phyloP scores from a whole-genome alignment of 371 early-diverging fungal genomes.

The Mucor racemosus region DNA sequence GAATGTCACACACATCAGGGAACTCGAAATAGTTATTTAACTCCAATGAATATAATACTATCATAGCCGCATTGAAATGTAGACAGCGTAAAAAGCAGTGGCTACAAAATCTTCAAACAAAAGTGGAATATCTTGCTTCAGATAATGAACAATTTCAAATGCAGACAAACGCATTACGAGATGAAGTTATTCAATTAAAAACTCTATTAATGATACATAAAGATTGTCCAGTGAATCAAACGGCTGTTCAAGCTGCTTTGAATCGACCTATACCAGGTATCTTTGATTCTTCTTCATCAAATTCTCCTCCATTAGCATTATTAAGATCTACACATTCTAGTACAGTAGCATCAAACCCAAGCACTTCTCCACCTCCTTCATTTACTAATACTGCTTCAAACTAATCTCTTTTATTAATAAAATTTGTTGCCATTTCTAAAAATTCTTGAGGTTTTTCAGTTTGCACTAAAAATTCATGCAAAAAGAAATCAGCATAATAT shows the following conservation, averaged over 20 bases:
- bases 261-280: slow-evolving; percentile 26
- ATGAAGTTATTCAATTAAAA: slow-evolving; percentile 57
- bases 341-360: not conserved
- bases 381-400: not conserved
- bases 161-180: slow-evolving; percentile 53
- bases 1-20: not conserved
- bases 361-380: not conserved
- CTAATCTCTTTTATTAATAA: slow-evolving; percentile 11
- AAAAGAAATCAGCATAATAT: not conserved
- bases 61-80: slow-evolving; percentile 70
- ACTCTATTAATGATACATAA: slow-evolving; percentile 62
- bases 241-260: slow-evolving; percentile 16
- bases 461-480: slow-evolving; percentile 61
- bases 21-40: not conserved
- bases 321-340: not conserved
- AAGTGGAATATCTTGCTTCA: slow-evolving; percentile 53
- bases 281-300: not conserved
- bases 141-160: slow-evolving; percentile 58
- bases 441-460: slow-evolving; percentile 74
- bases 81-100: slow-evolving; percentile 74
- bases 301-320: slow-evolving; percentile 5
- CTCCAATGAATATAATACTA: not conserved
- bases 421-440: not conserved
- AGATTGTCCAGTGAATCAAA: slow-evolving; percentile 52
- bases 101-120: slow-evolving; percentile 61